Evolutionary conservation across 768 basidiomycete genomes (phyloP), one percentile per base, ranked within the genome.

Genomic region (Collybiopsis confluens): DNA sequence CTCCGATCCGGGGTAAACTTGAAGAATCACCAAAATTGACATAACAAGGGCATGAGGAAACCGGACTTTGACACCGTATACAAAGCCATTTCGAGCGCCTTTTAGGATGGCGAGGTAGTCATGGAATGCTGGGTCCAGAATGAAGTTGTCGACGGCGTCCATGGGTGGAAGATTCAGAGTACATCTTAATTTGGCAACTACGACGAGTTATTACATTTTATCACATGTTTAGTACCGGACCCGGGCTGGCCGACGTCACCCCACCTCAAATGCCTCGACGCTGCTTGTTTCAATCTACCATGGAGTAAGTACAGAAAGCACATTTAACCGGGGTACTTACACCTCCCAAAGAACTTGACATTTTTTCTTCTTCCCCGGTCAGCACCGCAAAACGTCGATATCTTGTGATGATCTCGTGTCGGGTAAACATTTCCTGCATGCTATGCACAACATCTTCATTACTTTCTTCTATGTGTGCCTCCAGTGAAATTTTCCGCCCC

Each of bases 11-110:
- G 13, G 30, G 13, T 33, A 33, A 5, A 33, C 6, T 13, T 33
- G 13, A 13, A 33, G 13, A 33, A 33, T 33, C 30, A 33, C 30
- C 30, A 98, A 75, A 56, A 97, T 81, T 21, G 93, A 89, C 95
- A 98, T 98, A 46, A 98, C 87, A 26, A 98, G 74, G 1, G 96
- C 96, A 79, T 98, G 96, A 36, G 96, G 96, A 62, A 96, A 95
- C 40, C 93, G 76, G 58, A 96, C 88, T 71, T 93, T 92, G 61
- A 87, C 88, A 35, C 92, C 92, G 61, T 93, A 94, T 8, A 93
- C 88, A 56, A 92, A 80, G 4, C 92, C 92, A 65, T 93, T 93
- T 38, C 92, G 81, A 28, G 92, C 90, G 41, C 97, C 96, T 68
- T 99, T 99, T 65, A 98, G 70, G 62, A 99, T 88, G 23, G 92